Conservation (phyloP, 2,329 filamentous ascomycete genomes). For the Pyricularia pennisetigena region DNA sequence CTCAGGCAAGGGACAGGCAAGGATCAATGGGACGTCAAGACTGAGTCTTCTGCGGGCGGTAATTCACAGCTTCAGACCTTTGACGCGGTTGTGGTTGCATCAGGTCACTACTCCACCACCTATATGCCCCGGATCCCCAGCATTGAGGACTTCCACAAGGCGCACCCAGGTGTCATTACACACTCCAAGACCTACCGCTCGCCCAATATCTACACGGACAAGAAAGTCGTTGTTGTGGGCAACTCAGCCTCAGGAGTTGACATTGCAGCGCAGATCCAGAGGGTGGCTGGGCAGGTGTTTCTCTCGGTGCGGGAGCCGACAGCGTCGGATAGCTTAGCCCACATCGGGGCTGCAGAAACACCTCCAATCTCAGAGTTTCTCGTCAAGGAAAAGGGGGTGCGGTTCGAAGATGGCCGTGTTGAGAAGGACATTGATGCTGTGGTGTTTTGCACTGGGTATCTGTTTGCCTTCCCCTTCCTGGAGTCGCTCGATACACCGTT, state of each 20-base stretch:
- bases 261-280: constrained; percentile 62
- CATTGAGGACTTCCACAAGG: constrained; percentile 46
- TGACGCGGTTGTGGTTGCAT: constrained; percentile 67
- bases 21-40: constrained; percentile 53
- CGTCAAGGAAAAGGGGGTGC: constrained; percentile 43
- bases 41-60: constrained; percentile 23
- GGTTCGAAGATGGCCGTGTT: constrained; percentile 53
- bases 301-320: constrained; percentile 48
- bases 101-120: constrained; percentile 64
- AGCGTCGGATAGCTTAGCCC: constrained; percentile 30
- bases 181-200: constrained; percentile 76
- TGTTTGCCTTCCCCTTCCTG: constrained; percentile 74
- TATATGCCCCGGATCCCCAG: constrained; percentile 54
- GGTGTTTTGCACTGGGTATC: constrained; percentile 83
- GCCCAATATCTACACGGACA: constrained; percentile 49
- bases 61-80: constrained; percentile 34
- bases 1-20: constrained; percentile 21
- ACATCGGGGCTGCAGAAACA: constrained; percentile 39
- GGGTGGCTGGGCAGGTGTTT: constrained; percentile 36
- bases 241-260: constrained; percentile 79
- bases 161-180: constrained; percentile 50
- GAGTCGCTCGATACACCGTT: constrained; percentile 35
- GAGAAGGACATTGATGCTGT: constrained; percentile 64
- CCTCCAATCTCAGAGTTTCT: constrained; percentile 49
- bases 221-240: constrained; percentile 76